Conservation (phyloP, 257 asterid genomes). For the Rauvolfia tetraphylla region DNA sequence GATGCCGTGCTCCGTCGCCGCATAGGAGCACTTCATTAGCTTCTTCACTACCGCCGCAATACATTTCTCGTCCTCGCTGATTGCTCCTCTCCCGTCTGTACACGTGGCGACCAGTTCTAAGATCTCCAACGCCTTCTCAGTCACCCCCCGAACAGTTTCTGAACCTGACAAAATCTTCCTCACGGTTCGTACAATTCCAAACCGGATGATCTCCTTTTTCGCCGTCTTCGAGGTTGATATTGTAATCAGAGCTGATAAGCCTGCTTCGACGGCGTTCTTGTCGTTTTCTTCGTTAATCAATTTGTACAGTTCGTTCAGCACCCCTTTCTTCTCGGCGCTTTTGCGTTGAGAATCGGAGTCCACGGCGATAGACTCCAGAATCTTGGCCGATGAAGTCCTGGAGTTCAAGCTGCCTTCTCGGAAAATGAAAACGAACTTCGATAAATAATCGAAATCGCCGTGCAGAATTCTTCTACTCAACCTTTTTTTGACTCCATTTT, state of each 20-base stretch:
- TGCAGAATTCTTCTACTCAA: constrained; percentile 36
- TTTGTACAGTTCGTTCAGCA: constrained; percentile 47
- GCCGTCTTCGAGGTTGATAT: constrained; percentile 50
- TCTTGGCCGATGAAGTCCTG: constrained; percentile 52
- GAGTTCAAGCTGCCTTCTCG: constrained; percentile 48
- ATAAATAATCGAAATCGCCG: constrained; percentile 30
- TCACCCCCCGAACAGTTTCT: constrained; percentile 30
- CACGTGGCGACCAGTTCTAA: constrained; percentile 61
- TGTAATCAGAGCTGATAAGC: constrained; percentile 50
- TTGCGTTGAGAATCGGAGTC: constrained; percentile 54
- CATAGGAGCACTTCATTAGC: constrained; percentile 68
- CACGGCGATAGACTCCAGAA: constrained; percentile 45
- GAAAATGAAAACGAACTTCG: constrained; percentile 38
- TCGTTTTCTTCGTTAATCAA: constrained; percentile 31
- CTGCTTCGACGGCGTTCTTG: constrained; percentile 37
- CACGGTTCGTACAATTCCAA: constrained; percentile 49
- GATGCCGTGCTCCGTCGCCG: constrained; percentile 78
- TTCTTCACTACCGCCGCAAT: constrained; percentile 56
- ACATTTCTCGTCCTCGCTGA: constrained; percentile 52
- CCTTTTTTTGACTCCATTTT: constrained; percentile 38
- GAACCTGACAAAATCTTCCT: constrained; percentile 44
- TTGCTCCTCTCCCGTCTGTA: constrained; percentile 74
- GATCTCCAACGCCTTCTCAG: constrained; percentile 45
- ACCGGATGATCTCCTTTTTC: constrained; percentile 65
- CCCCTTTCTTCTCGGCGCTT: constrained; percentile 44